Conservation (phyloP, 169 alveolate species). For the Miamiensis avidus region DNA sequence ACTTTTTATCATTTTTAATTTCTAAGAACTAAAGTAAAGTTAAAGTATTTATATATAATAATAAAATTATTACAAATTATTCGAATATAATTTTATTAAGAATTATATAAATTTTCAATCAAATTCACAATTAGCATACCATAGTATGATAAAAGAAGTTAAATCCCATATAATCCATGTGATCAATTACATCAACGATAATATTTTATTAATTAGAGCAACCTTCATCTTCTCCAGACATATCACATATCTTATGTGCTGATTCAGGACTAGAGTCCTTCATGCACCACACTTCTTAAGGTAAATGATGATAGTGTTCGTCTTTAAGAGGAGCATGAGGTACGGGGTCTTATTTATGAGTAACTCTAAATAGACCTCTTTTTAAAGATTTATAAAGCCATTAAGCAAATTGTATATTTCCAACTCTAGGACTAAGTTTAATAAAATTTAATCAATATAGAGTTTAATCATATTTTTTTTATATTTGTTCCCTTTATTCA, state of each 20-base stretch:
- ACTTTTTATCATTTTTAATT: too few relatives aligned
- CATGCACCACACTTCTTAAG: neutral
- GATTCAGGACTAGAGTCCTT: neutral
- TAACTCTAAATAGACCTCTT: neutral
- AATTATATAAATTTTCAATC: too few relatives aligned
- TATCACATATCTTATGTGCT: neutral
- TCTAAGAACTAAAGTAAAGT: too few relatives aligned
- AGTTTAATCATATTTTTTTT: too few relatives aligned
- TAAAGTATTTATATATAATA: too few relatives aligned
- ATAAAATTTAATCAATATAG: too few relatives aligned
- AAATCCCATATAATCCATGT: neutral
- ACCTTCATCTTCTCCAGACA: neutral
- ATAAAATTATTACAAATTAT: too few relatives aligned
- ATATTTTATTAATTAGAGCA: neutral
- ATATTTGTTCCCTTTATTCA: neutral
- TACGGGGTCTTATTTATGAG: neutral
- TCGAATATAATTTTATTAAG: too few relatives aligned
- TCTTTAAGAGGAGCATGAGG: neutral
- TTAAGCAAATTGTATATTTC: too few relatives aligned
- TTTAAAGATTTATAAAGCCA: too few relatives aligned
- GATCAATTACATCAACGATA: neutral
- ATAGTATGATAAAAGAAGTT: neutral
- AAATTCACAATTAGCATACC: neutral
- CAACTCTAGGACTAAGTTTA: neutral
- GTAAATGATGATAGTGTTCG: neutral